A percentile compares a stretch with the other conserved stretches of the same genome.
Evolutionary conservation across 495 filamentous ascomycete species (phyloP).

Genomic region (Penicillium paxilli): DNA sequence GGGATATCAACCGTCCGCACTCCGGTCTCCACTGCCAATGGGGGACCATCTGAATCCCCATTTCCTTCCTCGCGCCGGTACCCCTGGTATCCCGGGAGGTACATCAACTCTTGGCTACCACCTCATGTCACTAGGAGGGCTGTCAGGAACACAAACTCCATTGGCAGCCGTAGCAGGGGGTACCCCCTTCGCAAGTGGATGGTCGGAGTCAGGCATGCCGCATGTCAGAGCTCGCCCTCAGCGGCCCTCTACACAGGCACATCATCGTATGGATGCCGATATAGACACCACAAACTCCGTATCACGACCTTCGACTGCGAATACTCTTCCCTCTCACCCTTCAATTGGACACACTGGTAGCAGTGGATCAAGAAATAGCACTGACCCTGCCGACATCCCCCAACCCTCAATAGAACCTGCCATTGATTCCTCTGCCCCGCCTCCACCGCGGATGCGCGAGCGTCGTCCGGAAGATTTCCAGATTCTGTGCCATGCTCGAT

Average conservation of each 20-base stretch:
- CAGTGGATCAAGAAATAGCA: constrained; percentile 25
- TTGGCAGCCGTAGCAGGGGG: constrained; percentile 82
- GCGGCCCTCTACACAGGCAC: constrained; percentile 10
- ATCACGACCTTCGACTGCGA: constrained; percentile 47
- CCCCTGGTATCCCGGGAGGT: constrained; percentile 79
- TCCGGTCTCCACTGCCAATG: constrained; percentile 43
- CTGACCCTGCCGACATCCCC: constrained; percentile 18
- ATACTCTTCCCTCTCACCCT: constrained; percentile 33
- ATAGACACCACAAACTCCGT: constrained; percentile 35
- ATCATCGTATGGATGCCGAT: constrained; percentile 28
- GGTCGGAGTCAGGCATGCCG: constrained; percentile 42
- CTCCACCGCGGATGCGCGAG: constrained; percentile 42
- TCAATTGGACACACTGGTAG: constrained; percentile 32
- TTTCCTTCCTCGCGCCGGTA: constrained; percentile 63
- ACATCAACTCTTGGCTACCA: constrained; percentile 91
- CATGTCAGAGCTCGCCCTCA: constrained; percentile 15
- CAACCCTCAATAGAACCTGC: constrained; percentile 27
- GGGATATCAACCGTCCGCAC: constrained; percentile 31
- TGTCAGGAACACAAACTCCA: constrained; percentile 85
- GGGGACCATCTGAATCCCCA: constrained; percentile 60
- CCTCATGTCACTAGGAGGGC: constrained; percentile 67
- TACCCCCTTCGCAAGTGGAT: constrained; percentile 52
- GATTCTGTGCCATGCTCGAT: constrained; percentile 84
- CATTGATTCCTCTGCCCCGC: constrained; percentile 30
- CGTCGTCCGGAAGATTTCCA: constrained; percentile 68